These are phyloP conservation scores for Ophiostoma triangulosporum DNA, from an alignment of 2,329 filamentous ascomycete species.

Conservation along the genomic window DNA sequence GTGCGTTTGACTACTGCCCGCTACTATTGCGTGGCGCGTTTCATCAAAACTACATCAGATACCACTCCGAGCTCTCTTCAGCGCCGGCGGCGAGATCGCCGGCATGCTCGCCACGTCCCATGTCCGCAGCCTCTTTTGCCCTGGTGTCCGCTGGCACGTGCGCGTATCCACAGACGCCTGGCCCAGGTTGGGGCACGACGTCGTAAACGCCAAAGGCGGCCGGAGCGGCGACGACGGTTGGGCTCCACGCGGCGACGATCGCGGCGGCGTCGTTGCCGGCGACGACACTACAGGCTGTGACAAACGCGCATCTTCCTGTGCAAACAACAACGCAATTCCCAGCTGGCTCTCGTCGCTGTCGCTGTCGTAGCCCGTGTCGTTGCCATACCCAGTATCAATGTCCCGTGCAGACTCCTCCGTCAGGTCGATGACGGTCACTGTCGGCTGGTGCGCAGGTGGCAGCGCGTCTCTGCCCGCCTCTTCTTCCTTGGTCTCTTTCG, in stretches of 20 bases:
- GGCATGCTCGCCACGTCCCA: not conserved
- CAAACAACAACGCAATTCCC: not conserved
- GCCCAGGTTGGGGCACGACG: not conserved
- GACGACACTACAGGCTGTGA: not conserved
- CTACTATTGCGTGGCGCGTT: too few relatives aligned
- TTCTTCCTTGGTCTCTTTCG: not conserved
- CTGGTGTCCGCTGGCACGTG: not conserved
- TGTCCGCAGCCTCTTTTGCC: not conserved
- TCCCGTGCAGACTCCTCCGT: slow-evolving; percentile 5
- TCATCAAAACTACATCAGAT: not conserved
- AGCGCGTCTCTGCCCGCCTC: not conserved
- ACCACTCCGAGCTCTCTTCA: slow-evolving; percentile 9
- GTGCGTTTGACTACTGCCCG: not conserved
- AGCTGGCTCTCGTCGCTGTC: not conserved
- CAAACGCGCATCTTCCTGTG: not conserved
- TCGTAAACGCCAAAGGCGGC: not conserved
- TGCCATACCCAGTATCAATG: not conserved
- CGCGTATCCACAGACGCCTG: too few relatives aligned
- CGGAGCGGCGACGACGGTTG: not conserved
- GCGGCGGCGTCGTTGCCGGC: not conserved
- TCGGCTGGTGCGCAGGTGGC: not conserved
- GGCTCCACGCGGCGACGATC: not conserved
- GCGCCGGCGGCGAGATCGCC: slow-evolving; percentile 9
- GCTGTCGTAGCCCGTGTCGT: not conserved
- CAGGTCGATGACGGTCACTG: slow-evolving; percentile 6